These are phyloP conservation scores for Globisporangium uncinulatum DNA, from an alignment of 352 stramenopile species.

Conservation along the genomic window DNA sequence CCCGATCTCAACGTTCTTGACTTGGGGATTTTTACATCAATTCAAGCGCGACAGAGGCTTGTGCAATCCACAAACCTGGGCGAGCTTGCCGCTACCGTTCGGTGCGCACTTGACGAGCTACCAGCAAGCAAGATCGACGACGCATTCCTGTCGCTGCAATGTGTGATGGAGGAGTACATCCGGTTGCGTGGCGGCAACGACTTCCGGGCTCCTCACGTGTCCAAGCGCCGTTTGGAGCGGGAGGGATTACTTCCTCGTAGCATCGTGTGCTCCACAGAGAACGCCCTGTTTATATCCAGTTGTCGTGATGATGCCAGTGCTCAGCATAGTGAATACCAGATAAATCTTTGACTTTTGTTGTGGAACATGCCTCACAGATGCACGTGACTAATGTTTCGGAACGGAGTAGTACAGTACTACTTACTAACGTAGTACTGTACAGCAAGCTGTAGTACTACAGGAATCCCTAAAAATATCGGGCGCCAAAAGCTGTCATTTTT, in stretches of 20 bases:
- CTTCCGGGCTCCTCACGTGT: neutral
- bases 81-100: neutral
- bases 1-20: neutral
- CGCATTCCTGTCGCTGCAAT: neutral
- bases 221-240: neutral
- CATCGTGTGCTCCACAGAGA: neutral
- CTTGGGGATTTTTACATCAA: neutral
- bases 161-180: neutral
- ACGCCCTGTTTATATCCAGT: neutral
- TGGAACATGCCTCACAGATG: neutral
- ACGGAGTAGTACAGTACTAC: constrained; percentile 1
- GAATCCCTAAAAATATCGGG: too few relatives aligned
- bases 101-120: neutral
- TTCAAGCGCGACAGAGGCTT: neutral
- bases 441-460: too few relatives aligned
- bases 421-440: too few relatives aligned
- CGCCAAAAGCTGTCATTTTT: too few relatives aligned
- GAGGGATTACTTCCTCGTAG: neutral
- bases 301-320: neutral
- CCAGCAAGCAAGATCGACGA: neutral
- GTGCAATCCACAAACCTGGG: neutral
- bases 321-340: neutral
- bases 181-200: neutral
- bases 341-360: neutral
- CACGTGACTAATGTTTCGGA: neutral